Base-by-base conservation (phyloP, 1,284 basidiomycete species). In the Cryptococcus sp. region DNA sequence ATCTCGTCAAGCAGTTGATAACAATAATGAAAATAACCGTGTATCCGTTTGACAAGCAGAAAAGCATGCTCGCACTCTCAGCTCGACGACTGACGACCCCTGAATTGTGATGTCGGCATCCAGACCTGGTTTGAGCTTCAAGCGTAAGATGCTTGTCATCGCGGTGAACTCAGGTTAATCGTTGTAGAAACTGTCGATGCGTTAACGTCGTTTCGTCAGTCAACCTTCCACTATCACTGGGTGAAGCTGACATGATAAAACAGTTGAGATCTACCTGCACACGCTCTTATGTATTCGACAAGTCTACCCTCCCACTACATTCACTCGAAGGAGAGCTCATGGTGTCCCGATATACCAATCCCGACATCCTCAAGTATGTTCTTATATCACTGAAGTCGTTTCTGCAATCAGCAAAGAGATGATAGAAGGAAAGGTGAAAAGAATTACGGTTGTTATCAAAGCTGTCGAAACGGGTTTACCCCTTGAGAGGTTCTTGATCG, bases 251-350 rank as follows among this genome's bases (percentile, higher is more conserved):
- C 44, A 11, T 31, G 3, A 8, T 46, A 14, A 2, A 1, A 3
- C 23, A 94, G 91, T 98, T 64, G 94, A 98, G 73, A 88, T 94
- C 31, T 88, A 90, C 2, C 86, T 96, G 57, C 93, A 97, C 71
- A 88, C 87, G 1, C 89, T 98, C 58, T 82, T 98, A 1, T 95
- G 90, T 68, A 84, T 93, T 31, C 86, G 94, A 31, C 85, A 87
- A 59, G 83, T 98, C 48, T 98, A 98, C 67, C 94, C 94, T 0
- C 80, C 85, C 7, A 88, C 90, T 37, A 80, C 95, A 11, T 98
- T 98, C 71, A 81, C 87, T 31, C 83, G 90, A 49, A 82, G 89
- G 49, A 87, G 88, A 73, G 93, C 91, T 71, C 95, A 93, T 75
- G 85, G 89, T 53, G 87, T 87, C 0, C 86, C 90, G 0, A 90